Evolutionary conservation across 2,329 filamentous ascomycete species (phyloP), one percentile per base, ranked within the genome.

Genomic region (Ilyonectria robusta): DNA sequence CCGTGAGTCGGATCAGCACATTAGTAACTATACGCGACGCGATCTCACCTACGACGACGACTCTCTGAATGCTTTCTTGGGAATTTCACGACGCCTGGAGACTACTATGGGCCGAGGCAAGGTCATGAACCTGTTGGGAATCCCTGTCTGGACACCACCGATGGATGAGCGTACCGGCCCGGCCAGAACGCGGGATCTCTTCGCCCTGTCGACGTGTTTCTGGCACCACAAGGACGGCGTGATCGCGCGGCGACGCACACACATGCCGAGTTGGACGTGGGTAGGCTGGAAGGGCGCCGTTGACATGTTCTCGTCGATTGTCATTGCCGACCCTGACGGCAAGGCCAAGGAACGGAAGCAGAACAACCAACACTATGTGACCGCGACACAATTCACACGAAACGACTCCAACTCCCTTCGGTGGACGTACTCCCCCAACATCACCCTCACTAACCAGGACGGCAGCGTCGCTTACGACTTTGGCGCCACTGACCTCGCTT

Each of bases 231-330:
- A 70, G 40, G 75, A 77, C 4, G 71, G 70, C 7, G 64, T 65
- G 10, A 68, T 72, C 50, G 76, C 75, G 1, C 72, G 60, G n/a
- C 62, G 79, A 47, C 72, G 78, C 1, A 63, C 67, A 0, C 79
- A 81, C 46, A 68, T 81, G 57, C 79, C 79, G 9, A 81, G 79
- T 65, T 81, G 79, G 79, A 79, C 78, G 2, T 81, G 79, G 79
- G 78, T 79, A 2, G 79, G 79, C 2, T 81, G 79, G 79, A 72
- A 75, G 19, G 79, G 79, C 15, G 69, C 76, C 6, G 79, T 80
- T 13, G 79, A 80, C 33, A 68, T 81, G 48, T 73, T 76, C 65
- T 80, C 78, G 6, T 78, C 77, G 11, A 75, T 80, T 26, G 70
- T 74, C 2, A 73, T 80, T n/a, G 72, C 74, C 6, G 79, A 79